Evolutionary conservation across 768 basidiomycete genomes (phyloP), one percentile per base, ranked within the genome.

Genomic region (Multifurca ochricompacta): DNA sequence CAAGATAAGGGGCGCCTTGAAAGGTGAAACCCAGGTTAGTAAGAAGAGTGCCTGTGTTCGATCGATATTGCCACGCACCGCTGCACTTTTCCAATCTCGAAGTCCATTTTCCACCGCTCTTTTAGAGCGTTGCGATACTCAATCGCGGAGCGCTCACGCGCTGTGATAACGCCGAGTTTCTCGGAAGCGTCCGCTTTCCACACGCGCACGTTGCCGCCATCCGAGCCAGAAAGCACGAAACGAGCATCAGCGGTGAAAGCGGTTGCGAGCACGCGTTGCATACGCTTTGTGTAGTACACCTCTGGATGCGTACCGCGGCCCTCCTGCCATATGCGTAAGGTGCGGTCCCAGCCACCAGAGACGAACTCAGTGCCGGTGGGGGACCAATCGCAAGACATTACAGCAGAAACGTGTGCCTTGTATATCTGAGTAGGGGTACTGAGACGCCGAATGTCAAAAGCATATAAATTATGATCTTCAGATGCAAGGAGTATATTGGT

Each of bases 391-490:
- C 93, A 95, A 46, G 83, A 83, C 86, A 92, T 97, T 37, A 96
- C 96, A 3, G 92, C 91, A 0, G 89, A 91, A 18, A 97, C 95
- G 67, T 99, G 96, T 0, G 83, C 93, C 70, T 98, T 98, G 78
- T 95, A 98, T 25, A 98, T 88, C 58, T 95, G 89, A 2, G 82
- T 89, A 4, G 96, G 91, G 2, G 79, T 74, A 11, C 78, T 71
- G 21, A 99, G 77, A 51, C 87, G 80, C 39, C 96, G 81, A 46
- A 98, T 86, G 65, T 99, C 96, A 68, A 96, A 99, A 0, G 96
- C 97, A 69, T 98, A 98, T 23, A 98, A 77, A 64, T 97, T 96
- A 72, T 98, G 94, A 65, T 98, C 95, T 74, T 98, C 96, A 0
- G 94, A 97, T n/a, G 91, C 96, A 6, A 98, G 79, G 7, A 99